phyloP scores from a whole-genome alignment of 352 stramenopile genomes.

The Phytopythium cucurbitacearum region DNA sequence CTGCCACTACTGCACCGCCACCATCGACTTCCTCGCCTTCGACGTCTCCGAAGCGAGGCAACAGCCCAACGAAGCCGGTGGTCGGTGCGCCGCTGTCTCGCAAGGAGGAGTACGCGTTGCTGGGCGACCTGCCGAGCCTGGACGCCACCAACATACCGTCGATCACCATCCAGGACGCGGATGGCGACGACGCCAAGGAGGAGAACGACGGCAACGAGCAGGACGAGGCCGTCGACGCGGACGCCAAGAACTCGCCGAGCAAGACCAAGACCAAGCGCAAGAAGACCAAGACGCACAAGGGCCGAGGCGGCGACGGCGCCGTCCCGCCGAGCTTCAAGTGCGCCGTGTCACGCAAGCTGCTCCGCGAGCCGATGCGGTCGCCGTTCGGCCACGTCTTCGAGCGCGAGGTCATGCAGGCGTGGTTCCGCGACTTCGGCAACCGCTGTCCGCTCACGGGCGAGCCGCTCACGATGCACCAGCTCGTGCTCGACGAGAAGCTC shows the following conservation, averaged over 20 bases:
- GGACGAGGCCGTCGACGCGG: conserved; percentile 14
- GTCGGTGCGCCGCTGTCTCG: conserved; percentile 34
- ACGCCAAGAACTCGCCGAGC: conserved; percentile 8
- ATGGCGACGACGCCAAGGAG: conserved; percentile 18
- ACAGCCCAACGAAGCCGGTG: conserved; percentile 30
- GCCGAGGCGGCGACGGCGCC: conserved; percentile 19
- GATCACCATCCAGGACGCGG: conserved; percentile 52
- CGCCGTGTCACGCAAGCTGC: conserved; percentile 63
- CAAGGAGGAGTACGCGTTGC: conserved; percentile 78
- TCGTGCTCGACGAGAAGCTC: conserved; percentile 49
- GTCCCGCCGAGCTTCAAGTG: conserved; percentile 64
- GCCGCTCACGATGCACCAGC: conserved; percentile 47
- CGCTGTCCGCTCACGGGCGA: conserved; percentile 72
- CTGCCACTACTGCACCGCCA: conserved; percentile 8
- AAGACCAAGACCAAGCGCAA: conserved; percentile 18
- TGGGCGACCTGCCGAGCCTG: conserved; percentile 67
- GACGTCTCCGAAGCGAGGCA: conserved; percentile 23
- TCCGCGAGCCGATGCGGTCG: conserved; percentile 65
- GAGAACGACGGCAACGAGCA: conserved; percentile 22
- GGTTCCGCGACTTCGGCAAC: conserved; percentile 82
- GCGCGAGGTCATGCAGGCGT: conserved; percentile 68
- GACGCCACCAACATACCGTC: conserved; percentile 21
- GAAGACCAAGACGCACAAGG: conserved; percentile 36
- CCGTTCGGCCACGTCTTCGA: conserved; percentile 80
- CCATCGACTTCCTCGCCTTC: conserved; percentile 2